phyloP scores from a whole-genome alignment of 192 early-diverging fungal species.

The Coemansia sp. region DNA sequence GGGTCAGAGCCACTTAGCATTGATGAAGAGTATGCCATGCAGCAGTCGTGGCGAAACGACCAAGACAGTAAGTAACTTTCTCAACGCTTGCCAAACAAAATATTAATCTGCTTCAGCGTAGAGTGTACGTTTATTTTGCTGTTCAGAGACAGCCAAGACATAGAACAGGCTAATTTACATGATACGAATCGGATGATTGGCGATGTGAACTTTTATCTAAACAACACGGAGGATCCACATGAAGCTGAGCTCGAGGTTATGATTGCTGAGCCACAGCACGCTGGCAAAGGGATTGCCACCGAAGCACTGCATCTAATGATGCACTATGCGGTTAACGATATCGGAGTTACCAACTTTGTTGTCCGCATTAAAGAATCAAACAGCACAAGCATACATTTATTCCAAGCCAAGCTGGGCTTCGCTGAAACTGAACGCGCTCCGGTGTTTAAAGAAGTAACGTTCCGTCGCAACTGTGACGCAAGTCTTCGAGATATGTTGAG shows the following conservation, averaged over 20 bases:
- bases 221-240: slow-evolving; percentile 68
- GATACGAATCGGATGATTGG: slow-evolving; percentile 75
- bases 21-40: slow-evolving; percentile 95
- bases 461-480: slow-evolving; percentile 29
- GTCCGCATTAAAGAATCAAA: slow-evolving; percentile 54
- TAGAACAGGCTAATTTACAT: slow-evolving; percentile 5
- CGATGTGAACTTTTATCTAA: slow-evolving; percentile 93
- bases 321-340: slow-evolving; percentile 48
- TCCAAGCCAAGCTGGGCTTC: slow-evolving; percentile 44
- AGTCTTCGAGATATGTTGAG: slow-evolving; percentile 12
- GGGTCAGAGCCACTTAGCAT: slow-evolving; percentile 91
- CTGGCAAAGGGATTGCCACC: slow-evolving; percentile 39
- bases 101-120: slow-evolving; percentile 6
- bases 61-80: slow-evolving; percentile 62
- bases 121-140: slow-evolving; percentile 75
- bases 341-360: slow-evolving; percentile 42
- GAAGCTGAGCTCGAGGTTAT: slow-evolving; percentile 91
- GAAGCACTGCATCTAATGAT: slow-evolving; percentile 52
- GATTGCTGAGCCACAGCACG: slow-evolving; percentile 67
- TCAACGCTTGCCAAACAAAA: neutral
- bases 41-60: slow-evolving; percentile 82
- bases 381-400: slow-evolving; percentile 42
- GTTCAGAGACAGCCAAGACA: slow-evolving; percentile 11
- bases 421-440: slow-evolving; percentile 37
- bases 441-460: slow-evolving; percentile 46